These are phyloP conservation scores for Kodamaea alishanica DNA, from an alignment of 1,139 yeast species.

Conservation along the genomic window DNA sequence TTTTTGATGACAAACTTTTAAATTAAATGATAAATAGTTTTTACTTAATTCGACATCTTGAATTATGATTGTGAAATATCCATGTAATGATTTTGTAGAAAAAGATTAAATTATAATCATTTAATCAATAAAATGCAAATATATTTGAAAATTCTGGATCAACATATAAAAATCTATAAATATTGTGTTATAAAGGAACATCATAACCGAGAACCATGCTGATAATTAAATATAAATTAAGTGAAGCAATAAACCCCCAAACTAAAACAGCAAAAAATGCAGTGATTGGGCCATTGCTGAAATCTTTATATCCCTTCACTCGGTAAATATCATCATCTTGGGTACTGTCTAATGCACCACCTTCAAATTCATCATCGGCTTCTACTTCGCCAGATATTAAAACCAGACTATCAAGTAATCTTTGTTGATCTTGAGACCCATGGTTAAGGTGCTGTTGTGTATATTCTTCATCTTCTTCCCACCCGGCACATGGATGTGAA, in stretches of 20 bases:
- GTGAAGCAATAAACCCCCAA: constrained; percentile 51
- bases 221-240: constrained; percentile 49
- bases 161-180: constrained; percentile 1
- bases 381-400: neutral
- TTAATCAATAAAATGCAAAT: neutral
- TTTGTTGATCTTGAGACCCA: constrained; percentile 3
- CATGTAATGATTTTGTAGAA: neutral
- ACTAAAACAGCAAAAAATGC: constrained; percentile 42
- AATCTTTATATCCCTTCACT: constrained; percentile 44
- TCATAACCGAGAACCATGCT: constrained; percentile 46
- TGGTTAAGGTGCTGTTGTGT: constrained; percentile 18
- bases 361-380: neutral
- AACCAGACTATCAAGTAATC: constrained; percentile 1
- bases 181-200: constrained; percentile 29
- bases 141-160: neutral
- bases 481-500: constrained; percentile 45
- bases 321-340: constrained; percentile 14
- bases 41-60: neutral
- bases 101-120: neutral
- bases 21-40: neutral
- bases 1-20: neutral
- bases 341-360: neutral
- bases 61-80: neutral
- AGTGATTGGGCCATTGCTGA: constrained; percentile 50
- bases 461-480: constrained; percentile 38